A percentile compares a stretch with the other conserved stretches of the same genome.
These are phyloP conservation scores for Nemophila menziesii DNA, from an alignment of 257 asterid genomes.

Conservation along the genomic window DNA sequence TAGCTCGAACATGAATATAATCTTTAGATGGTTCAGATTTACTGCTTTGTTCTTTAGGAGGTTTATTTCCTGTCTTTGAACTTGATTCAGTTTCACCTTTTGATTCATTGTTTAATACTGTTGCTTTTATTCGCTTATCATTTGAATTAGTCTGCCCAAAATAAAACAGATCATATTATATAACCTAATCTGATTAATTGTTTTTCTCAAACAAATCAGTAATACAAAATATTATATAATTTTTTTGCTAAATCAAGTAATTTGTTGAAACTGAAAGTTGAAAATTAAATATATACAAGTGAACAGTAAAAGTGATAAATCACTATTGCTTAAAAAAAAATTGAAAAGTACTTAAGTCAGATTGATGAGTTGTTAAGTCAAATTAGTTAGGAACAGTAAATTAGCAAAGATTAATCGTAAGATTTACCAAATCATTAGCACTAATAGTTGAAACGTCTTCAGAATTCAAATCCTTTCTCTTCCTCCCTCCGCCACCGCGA, in stretches of 20 bases:
- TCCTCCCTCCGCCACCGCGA: slow-evolving; percentile 32
- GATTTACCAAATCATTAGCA: slow-evolving; percentile 45
- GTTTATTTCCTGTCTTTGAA: slow-evolving; percentile 40
- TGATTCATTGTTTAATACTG: slow-evolving; percentile 25
- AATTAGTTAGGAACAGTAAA: no score
- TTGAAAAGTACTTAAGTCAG: no score
- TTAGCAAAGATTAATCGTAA: no score
- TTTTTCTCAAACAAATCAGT: slow-evolving; percentile 1
- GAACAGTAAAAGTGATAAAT: no score
- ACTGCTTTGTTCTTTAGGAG: slow-evolving; percentile 33
- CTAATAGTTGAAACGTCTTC: slow-evolving; percentile 40
- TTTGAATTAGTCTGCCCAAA: slow-evolving; percentile 31
- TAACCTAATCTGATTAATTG: neutral
- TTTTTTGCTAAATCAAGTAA: no score
- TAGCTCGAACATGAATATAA: slow-evolving; percentile 87
- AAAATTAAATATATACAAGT: no score
- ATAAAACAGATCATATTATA: neutral
- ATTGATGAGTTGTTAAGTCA: no score
- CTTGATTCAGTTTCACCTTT: slow-evolving; percentile 44
- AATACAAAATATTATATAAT: no score
- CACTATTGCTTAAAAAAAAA: no score
- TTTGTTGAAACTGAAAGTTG: no score
- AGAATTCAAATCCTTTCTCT: slow-evolving; percentile 31
- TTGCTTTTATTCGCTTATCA: slow-evolving; percentile 33
- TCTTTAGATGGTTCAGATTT: slow-evolving; percentile 75